phyloP scores from a whole-genome alignment of 75 land plant species.

The Sequoia sempervirens region DNA sequence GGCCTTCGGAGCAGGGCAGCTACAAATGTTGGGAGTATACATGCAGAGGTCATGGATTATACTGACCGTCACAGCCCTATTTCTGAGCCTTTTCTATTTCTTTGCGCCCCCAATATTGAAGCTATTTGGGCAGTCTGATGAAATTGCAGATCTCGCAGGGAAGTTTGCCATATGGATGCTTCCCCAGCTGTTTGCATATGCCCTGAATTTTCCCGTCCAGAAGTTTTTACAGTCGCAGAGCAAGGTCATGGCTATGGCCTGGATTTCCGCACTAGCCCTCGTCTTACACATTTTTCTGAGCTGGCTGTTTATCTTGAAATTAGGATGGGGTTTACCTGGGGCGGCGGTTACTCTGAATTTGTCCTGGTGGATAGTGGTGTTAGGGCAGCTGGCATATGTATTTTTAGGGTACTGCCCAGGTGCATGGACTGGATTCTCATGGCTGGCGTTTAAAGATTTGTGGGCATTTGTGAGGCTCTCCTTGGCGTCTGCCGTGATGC shows the following conservation, averaged over 20 bases:
- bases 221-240: conserved; percentile 33
- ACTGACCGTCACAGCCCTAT: conserved; percentile 31
- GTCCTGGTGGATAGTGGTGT: conserved; percentile 21
- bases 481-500: conserved; percentile 24
- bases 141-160: conserved; percentile 55
- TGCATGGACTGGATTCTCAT: conserved; percentile 23
- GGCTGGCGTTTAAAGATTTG: conserved; percentile 19
- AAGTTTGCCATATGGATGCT: conserved; percentile 49
- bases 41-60: conserved; percentile 60
- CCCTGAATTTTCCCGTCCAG: conserved; percentile 65
- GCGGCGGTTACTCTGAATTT: conserved; percentile 25
- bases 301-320: conserved; percentile 21
- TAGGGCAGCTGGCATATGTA: conserved; percentile 19
- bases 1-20: conserved; percentile 41
- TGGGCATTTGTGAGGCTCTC: conserved; percentile 14
- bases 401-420: conserved; percentile 4
- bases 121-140: conserved; percentile 47
- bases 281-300: conserved; percentile 19
- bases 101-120: conserved; percentile 50
- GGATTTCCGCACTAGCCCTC: conserved; percentile 10
- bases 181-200: conserved; percentile 66
- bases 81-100: conserved; percentile 42
- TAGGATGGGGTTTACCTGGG: conserved; percentile 16
- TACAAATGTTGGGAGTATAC: conserved; percentile 43
- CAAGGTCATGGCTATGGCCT: conserved; percentile 26